Evolutionary conservation across 768 basidiomycete genomes (phyloP).

Genomic region (Leccinum arenicola): DNA sequence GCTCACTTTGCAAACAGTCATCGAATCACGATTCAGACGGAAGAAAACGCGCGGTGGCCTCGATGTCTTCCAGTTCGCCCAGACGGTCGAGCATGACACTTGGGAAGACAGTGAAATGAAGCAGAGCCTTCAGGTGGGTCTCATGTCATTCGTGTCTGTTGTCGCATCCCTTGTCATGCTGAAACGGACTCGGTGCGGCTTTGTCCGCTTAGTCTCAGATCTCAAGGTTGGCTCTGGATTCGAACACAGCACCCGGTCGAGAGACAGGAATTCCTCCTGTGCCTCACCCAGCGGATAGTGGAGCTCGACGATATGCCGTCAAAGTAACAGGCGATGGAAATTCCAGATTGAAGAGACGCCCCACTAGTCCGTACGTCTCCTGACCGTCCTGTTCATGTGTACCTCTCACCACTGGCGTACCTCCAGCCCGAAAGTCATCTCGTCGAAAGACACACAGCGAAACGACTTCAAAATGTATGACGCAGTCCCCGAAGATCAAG

Average conservation of each 20-base stretch:
- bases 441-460: slow-evolving; percentile 46
- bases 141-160: background rate
- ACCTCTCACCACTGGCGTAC: background rate
- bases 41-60: slow-evolving; percentile 57
- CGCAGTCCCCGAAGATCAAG: slow-evolving; percentile 50
- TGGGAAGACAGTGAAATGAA: slow-evolving; percentile 62
- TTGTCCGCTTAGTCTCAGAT: slow-evolving; percentile 48
- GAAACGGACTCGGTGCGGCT: background rate
- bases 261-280: slow-evolving; percentile 10
- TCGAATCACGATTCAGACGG: slow-evolving; percentile 57
- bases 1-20: slow-evolving; percentile 39
- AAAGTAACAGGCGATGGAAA: slow-evolving; percentile 18
- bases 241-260: slow-evolving; percentile 21
- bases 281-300: slow-evolving; percentile 34
- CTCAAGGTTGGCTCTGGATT: slow-evolving; percentile 48
- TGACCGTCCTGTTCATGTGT: background rate
- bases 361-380: slow-evolving; percentile 43
- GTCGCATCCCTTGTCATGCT: background rate
- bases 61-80: slow-evolving; percentile 77
- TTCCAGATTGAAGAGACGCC: slow-evolving; percentile 22
- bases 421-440: slow-evolving; percentile 53
- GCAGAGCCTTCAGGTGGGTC: slow-evolving; percentile 60
- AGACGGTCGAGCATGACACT: slow-evolving; percentile 66
- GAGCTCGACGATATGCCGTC: slow-evolving; percentile 51
- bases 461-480: slow-evolving; percentile 68